Evolutionary conservation across 2,329 filamentous ascomycete genomes (phyloP).

Genomic region (Aureobasidium sp.): DNA sequence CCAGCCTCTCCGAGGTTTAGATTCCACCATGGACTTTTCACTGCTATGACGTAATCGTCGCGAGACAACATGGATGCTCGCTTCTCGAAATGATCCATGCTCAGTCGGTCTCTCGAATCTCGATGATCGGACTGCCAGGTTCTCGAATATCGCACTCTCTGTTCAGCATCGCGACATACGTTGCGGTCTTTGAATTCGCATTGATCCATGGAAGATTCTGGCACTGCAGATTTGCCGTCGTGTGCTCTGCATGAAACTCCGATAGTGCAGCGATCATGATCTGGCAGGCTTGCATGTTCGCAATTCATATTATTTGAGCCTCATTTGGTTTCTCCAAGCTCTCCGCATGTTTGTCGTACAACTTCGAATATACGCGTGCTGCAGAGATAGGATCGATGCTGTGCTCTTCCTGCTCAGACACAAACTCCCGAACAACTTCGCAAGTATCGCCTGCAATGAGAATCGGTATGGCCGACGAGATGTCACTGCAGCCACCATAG

Average conservation of each 20-base stretch:
- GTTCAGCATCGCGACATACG: neutral
- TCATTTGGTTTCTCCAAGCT: too few species aligned
- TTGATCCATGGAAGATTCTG: too few species aligned
- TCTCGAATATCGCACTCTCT: too few species aligned
- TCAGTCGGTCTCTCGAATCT: too few species aligned
- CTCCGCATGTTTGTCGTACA: too few species aligned
- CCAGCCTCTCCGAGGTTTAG: too few species aligned
- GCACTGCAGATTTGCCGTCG: neutral
- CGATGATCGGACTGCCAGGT: too few species aligned
- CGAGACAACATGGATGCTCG: neutral
- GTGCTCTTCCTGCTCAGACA: too few species aligned
- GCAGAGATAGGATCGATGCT: too few species aligned
- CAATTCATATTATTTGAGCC: neutral
- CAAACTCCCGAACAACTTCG: neutral
- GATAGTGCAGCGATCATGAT: neutral
- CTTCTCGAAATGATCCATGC: neutral
- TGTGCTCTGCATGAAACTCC: neutral
- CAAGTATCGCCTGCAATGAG: neutral
- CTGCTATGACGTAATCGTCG: neutral
- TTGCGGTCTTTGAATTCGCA: neutral
- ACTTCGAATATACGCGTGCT: too few species aligned
- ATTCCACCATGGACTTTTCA: neutral
- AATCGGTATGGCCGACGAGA: neutral
- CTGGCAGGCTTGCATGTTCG: neutral
- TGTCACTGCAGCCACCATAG: constrained; percentile 7